Percentiles rank a stretch among this genome's conserved stretches.
These are phyloP conservation scores for Raddia distichophylla DNA, from an alignment of 176 grass and related monocot genomes.

Conservation along the genomic window DNA sequence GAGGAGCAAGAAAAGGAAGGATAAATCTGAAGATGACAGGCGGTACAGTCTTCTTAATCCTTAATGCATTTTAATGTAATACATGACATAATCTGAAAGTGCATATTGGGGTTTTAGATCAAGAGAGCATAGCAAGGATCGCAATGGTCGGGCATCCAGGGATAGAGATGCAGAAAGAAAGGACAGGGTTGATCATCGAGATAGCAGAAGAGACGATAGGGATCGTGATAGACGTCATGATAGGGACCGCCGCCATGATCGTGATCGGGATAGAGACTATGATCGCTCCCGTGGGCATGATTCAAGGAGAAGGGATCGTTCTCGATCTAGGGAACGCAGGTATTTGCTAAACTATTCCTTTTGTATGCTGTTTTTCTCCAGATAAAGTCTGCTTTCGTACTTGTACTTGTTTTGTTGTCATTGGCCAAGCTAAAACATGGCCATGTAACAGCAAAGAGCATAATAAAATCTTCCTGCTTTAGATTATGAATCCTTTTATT, in stretches of 20 bases:
- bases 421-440: not conserved
- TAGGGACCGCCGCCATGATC: slow-evolving; percentile 62
- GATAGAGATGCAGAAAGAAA: slow-evolving; percentile 65
- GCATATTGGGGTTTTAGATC: slow-evolving; percentile 47
- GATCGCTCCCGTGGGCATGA: slow-evolving; percentile 56
- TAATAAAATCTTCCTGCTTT: not conserved
- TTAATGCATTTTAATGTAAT: slow-evolving; percentile 14
- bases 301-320: slow-evolving; percentile 85
- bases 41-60: slow-evolving; percentile 32
- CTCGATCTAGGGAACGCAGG: slow-evolving; percentile 80
- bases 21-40: slow-evolving; percentile 64
- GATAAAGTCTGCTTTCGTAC: not conserved
- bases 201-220: slow-evolving; percentile 64
- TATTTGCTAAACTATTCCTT: slow-evolving; percentile 37
- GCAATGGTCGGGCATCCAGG: slow-evolving; percentile 58
- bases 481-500: not conserved
- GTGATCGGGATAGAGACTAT: slow-evolving; percentile 71
- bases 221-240: slow-evolving; percentile 76
- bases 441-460: not conserved
- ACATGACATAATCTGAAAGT: not conserved
- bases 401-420: not conserved
- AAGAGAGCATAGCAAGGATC: slow-evolving; percentile 81
- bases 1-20: slow-evolving; percentile 66
- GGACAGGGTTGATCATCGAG: slow-evolving; percentile 62
- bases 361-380: slow-evolving; percentile 8